Evolutionary conservation across 352 stramenopile species (phyloP), one percentile per base, ranked within the genome.

Genomic region (Phytophthora citricola): DNA sequence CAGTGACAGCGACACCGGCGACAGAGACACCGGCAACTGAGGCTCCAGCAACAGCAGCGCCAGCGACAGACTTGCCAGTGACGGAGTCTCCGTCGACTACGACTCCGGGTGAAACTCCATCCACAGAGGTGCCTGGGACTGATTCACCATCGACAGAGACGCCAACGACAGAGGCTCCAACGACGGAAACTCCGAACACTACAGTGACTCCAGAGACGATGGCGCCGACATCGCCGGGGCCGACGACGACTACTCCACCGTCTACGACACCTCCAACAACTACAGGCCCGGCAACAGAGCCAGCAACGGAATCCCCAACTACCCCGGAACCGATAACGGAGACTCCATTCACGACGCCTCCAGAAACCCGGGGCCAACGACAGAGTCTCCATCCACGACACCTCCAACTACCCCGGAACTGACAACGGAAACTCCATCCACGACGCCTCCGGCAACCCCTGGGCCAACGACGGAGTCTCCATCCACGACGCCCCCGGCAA

Each of bases 1-100:
- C 62, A 22, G n/a, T 12, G 26, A 68, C 58, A 32, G 47, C 31
- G 44, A 27, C 56, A 15, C 55, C 56, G 4, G 12, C 31, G 26
- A 62, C 63, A 12, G 24, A 49, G 12, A 20, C 39, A 15, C 64
- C 53, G 32, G 15, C 32, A 9, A 69, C 59, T 2, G 27, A 49
- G 15, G 8, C 53, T 24, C 43, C 53, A 10, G 15, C 47, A 5
- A 54, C 49, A 1, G 44, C 44, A 9, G 7, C 31, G 2, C 49
- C 56, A 31, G 22, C 12, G 5, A 65, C 66, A 36, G 38, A 45
- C 14, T 27, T 52, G 5, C 52, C 56, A 31, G 20, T 24, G 26
- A 63, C 44, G 15, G n/a, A 59, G 20, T 22, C 41, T 20, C 29
- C 48, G 17, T 15, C 31, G 27, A 41, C 48, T 7, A 26, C 49